Evolutionary conservation across 2,329 filamentous ascomycete species (phyloP).

Genomic region (Epichloe brachyelytri): DNA sequence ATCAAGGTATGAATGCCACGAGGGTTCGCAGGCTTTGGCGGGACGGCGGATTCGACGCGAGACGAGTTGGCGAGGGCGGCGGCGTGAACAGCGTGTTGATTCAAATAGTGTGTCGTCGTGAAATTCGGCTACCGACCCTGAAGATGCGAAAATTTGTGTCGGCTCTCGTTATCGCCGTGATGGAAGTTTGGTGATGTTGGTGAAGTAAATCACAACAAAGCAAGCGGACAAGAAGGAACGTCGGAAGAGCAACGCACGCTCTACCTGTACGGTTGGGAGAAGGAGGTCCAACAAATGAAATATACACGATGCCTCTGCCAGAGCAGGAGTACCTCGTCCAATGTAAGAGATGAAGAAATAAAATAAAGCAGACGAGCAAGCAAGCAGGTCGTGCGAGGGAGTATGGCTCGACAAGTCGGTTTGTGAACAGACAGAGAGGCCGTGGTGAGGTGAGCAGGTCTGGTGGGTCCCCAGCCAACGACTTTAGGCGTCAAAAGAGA

Average conservation of each 20-base stretch:
- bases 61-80: background rate
- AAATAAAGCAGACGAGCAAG: slow-evolving; percentile 2
- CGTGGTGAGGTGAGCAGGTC: background rate
- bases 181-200: background rate
- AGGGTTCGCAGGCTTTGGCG: background rate
- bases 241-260: background rate
- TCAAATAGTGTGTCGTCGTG: background rate
- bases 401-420: background rate
- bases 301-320: background rate
- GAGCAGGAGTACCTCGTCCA: background rate
- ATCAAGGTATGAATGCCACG: slow-evolving; percentile 5
- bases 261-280: background rate
- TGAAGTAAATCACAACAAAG: background rate
- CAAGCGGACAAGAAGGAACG: background rate
- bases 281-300: background rate
- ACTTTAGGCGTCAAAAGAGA: slow-evolving; percentile 1
- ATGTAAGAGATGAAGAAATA: slow-evolving; percentile 4
- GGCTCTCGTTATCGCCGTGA: background rate
- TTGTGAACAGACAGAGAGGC: background rate
- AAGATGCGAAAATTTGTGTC: background rate
- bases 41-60: background rate
- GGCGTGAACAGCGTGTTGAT: background rate
- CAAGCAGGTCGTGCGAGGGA: slow-evolving; percentile 1
- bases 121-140: background rate
- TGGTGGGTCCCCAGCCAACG: slow-evolving; percentile 3